A percentile compares a stretch with the other conserved stretches of the same genome.
phyloP scores from a whole-genome alignment of 1,284 basidiomycete species.

The Ganoderma boninense region DNA sequence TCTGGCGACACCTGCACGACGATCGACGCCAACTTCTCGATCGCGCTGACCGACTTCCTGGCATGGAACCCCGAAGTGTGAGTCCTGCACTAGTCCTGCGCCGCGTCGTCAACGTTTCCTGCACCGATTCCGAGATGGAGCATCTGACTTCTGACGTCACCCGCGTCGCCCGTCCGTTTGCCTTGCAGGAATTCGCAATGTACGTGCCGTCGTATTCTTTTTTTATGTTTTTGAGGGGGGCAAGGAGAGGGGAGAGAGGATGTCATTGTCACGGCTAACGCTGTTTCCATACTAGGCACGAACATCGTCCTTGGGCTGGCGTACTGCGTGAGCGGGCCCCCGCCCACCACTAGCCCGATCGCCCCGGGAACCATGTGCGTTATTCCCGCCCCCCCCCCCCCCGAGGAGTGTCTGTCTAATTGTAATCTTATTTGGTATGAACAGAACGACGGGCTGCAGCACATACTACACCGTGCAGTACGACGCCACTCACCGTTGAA shows the following conservation, averaged over 20 bases:
- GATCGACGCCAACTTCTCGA: conserved; percentile 17
- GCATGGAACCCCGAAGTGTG: conserved; percentile 1
- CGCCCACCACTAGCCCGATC: conserved; percentile 14
- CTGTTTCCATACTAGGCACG: not conserved
- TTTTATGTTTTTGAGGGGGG: no score
- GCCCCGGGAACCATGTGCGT: conserved; percentile 1
- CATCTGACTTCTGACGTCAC: not conserved
- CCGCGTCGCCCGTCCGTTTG: not conserved
- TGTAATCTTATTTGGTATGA: not conserved
- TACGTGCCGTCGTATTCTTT: not conserved
- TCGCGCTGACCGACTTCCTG: conserved; percentile 20
- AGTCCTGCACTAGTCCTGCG: not conserved
- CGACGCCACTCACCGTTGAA: not conserved
- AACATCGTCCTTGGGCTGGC: not conserved
- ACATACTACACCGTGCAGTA: not conserved
- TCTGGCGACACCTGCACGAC: conserved; percentile 23
- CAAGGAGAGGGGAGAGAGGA: no score
- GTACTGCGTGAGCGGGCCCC: not conserved
- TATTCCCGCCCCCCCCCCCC: not conserved
- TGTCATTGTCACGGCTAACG: not conserved
- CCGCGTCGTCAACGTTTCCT: not conserved
- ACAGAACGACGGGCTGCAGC: not conserved
- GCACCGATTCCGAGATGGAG: not conserved
- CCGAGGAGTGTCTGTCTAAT: not conserved
- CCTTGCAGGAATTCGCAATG: not conserved